Evolutionary conservation across 2,329 filamentous ascomycete species (phyloP).

Genomic region (Penicillium palitans): DNA sequence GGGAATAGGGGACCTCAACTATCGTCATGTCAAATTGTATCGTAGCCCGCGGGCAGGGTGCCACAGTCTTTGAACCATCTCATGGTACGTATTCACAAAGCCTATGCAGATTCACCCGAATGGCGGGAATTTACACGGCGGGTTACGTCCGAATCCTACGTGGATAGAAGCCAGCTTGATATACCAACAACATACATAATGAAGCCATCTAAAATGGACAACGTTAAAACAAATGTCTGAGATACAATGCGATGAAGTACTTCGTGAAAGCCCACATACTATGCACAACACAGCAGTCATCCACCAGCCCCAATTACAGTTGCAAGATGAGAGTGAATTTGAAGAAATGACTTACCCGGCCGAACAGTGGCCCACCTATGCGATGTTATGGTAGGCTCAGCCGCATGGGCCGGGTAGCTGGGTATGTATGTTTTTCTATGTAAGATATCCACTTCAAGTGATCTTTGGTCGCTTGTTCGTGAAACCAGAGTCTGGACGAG

Average conservation of each 20-base stretch:
- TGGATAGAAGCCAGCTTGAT: too few relatives aligned
- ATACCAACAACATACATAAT: too few relatives aligned
- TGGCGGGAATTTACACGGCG: constrained; percentile 55
- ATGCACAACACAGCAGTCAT: too few relatives aligned
- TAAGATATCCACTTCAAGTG: constrained; percentile 20
- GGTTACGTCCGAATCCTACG: too few relatives aligned
- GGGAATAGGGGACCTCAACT: too few relatives aligned
- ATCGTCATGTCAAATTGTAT: too few relatives aligned
- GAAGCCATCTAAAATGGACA: too few relatives aligned
- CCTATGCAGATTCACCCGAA: constrained; percentile 68
- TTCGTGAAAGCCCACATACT: too few relatives aligned
- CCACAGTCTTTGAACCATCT: constrained; percentile 51
- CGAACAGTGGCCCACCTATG: neutral
- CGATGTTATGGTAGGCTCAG: neutral
- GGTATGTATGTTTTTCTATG: neutral
- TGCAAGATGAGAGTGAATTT: neutral
- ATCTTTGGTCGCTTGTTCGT: constrained; percentile 40
- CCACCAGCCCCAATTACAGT: neutral
- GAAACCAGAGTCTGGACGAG: constrained; percentile 34
- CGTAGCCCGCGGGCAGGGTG: too few relatives aligned
- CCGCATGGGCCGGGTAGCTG: neutral
- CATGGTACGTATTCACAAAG: constrained; percentile 71
- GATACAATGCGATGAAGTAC: too few relatives aligned
- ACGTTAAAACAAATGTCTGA: too few relatives aligned
- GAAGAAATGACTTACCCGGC: neutral